Conservation (phyloP, 2,329 filamentous ascomycete species). For the Helotiales sp. region DNA sequence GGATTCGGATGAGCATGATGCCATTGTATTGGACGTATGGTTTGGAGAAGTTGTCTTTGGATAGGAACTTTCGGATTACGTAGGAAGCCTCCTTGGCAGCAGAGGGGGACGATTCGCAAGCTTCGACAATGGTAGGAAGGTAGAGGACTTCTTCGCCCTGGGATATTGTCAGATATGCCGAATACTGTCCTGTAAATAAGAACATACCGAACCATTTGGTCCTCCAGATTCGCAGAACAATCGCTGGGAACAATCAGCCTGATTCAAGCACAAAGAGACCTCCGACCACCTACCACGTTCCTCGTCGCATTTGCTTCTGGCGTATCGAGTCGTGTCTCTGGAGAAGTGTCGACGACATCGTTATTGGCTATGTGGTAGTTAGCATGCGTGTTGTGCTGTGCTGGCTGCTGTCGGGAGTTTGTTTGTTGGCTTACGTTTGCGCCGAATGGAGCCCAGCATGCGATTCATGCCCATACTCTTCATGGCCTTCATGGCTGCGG, state of each 20-base stretch:
- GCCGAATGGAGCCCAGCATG: conserved; percentile 42
- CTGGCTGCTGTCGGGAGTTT: not conserved
- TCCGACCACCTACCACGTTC: conserved; percentile 62
- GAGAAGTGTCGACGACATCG: conserved; percentile 24
- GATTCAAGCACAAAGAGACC: conserved; percentile 7
- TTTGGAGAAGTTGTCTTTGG: conserved; percentile 67
- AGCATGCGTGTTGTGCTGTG: not conserved
- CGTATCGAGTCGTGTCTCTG: conserved; percentile 53
- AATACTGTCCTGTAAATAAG: not conserved
- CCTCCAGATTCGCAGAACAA: conserved; percentile 80
- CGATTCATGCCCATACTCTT: conserved; percentile 44
- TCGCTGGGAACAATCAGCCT: conserved; percentile 56
- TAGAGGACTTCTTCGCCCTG: conserved; percentile 90
- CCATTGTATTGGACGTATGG: conserved; percentile 90
- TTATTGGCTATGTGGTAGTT: conserved; percentile 20
- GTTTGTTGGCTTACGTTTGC: conserved; percentile 33
- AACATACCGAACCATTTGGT: conserved; percentile 58
- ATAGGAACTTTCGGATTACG: conserved; percentile 81
- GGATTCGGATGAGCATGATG: conserved; percentile 91
- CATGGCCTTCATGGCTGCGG: conserved; percentile 43
- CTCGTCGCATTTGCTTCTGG: conserved; percentile 70
- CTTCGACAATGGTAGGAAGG: conserved; percentile 91
- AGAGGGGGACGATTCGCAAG: conserved; percentile 86
- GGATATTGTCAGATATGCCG: conserved; percentile 19
- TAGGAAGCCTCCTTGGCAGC: conserved; percentile 83